A percentile compares a stretch with the other conserved stretches of the same genome.
These are phyloP conservation scores for Jatropha multifida DNA, from an alignment of 441 rosid genomes.

Conservation along the genomic window DNA sequence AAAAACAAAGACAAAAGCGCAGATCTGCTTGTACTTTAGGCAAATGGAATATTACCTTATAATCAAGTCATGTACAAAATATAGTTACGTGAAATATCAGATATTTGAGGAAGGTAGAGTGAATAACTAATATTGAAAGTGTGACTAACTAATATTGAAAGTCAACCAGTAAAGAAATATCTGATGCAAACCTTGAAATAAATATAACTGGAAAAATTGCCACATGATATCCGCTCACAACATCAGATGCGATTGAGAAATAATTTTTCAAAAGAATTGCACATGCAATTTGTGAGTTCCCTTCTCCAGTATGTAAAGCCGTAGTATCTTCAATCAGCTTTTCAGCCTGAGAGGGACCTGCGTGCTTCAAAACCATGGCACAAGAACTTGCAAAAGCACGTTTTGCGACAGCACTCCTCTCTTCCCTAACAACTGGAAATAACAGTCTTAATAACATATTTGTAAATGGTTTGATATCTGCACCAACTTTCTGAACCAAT, in stretches of 20 bases:
- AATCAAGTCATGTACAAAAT: background rate
- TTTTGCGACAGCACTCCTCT: conserved; percentile 77
- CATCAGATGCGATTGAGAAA: conserved; percentile 77
- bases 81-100: background rate
- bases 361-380: conserved; percentile 74
- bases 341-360: conserved; percentile 68
- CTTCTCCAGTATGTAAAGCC: conserved; percentile 78
- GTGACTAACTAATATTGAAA: background rate
- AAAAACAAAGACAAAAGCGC: background rate
- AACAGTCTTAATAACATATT: conserved; percentile 67
- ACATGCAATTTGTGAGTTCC: conserved; percentile 79
- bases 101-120: background rate
- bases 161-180: background rate
- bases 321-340: conserved; percentile 84
- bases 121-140: background rate
- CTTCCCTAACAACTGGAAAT: conserved; percentile 84
- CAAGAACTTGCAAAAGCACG: conserved; percentile 95
- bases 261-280: conserved; percentile 82
- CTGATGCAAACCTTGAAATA: conserved; percentile 69
- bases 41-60: background rate
- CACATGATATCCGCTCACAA: conserved; percentile 67
- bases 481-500: conserved; percentile 81
- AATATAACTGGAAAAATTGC: conserved; percentile 74
- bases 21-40: background rate
- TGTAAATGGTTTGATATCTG: conserved; percentile 73